Conservation (phyloP, 164 flowering plant species). For the Aristolochia fimbriata region DNA sequence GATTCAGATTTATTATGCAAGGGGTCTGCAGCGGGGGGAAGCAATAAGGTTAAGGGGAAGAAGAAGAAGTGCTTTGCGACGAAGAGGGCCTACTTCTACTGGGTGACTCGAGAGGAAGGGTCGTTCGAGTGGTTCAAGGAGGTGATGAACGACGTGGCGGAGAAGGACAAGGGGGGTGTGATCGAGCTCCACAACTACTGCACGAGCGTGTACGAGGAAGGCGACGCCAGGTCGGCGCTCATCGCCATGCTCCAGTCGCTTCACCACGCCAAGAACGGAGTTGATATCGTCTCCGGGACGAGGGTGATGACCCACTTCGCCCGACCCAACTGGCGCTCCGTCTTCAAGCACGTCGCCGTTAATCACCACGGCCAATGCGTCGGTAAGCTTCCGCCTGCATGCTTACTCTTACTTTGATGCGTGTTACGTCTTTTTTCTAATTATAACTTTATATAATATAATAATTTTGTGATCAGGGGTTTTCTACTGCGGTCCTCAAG, state of each 20-base stretch:
- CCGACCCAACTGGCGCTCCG: slow-evolving; percentile 50
- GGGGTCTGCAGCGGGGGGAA: too few relatives aligned
- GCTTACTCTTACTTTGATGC: not conserved
- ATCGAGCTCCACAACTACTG: slow-evolving; percentile 65
- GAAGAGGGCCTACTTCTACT: slow-evolving; percentile 51
- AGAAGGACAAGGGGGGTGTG: slow-evolving; percentile 27
- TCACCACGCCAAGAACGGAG: slow-evolving; percentile 52
- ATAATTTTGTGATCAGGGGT: slow-evolving; percentile 28
- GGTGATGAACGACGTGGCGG: slow-evolving; percentile 55
- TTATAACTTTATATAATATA: too few relatives aligned
- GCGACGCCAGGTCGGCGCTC: slow-evolving; percentile 61
- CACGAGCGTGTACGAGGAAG: slow-evolving; percentile 69
- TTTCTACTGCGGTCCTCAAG: slow-evolving; percentile 50
- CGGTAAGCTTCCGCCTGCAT: too few relatives aligned
- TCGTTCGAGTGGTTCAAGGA: slow-evolving; percentile 66
- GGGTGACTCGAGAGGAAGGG: slow-evolving; percentile 67
- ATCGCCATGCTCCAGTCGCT: slow-evolving; percentile 57
- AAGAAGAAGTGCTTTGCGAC: slow-evolving; percentile 19
- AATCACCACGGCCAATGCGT: slow-evolving; percentile 33
- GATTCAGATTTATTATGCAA: too few relatives aligned
- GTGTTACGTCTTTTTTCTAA: not conserved
- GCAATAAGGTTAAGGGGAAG: too few relatives aligned
- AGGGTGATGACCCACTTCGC: slow-evolving; percentile 51
- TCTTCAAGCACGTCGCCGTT: slow-evolving; percentile 38
- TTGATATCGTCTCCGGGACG: slow-evolving; percentile 56